A percentile compares a stretch with the other conserved stretches of the same genome.
These are phyloP conservation scores for Malassezia arunalokei DNA, from an alignment of 1,284 basidiomycete species.

Conservation along the genomic window DNA sequence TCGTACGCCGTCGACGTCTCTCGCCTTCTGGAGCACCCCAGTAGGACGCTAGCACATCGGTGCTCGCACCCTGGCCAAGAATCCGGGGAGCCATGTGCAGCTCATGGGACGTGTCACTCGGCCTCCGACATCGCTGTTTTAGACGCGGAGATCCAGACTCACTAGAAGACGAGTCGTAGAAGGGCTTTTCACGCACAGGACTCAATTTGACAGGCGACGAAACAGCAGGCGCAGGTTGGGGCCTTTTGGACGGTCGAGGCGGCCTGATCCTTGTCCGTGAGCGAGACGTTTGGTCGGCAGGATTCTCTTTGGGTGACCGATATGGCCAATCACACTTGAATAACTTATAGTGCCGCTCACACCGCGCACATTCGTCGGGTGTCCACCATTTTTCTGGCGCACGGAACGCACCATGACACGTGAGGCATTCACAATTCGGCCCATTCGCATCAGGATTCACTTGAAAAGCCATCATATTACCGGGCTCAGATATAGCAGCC, in stretches of 20 bases:
- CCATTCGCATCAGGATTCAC: slow-evolving; percentile 26
- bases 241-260: neutral
- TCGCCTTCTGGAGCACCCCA: slow-evolving; percentile 41
- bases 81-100: slow-evolving; percentile 32
- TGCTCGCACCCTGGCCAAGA: slow-evolving; percentile 41
- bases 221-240: neutral
- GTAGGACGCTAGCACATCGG: slow-evolving; percentile 37
- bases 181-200: slow-evolving; percentile 14
- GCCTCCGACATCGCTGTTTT: neutral
- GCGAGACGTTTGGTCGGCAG: slow-evolving; percentile 7
- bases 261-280: slow-evolving; percentile 6
- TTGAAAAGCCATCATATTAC: slow-evolving; percentile 12
- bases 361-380: slow-evolving; percentile 41
- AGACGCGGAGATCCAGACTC: neutral
- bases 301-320: slow-evolving; percentile 15
- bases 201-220: slow-evolving; percentile 19
- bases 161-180: neutral
- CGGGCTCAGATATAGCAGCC: neutral
- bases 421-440: slow-evolving; percentile 29
- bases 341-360: slow-evolving; percentile 43
- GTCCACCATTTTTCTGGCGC: slow-evolving; percentile 44
- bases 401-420: slow-evolving; percentile 37
- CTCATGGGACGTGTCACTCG: neutral
- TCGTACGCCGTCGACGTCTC: slow-evolving; percentile 16
- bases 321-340: slow-evolving; percentile 43